These are phyloP conservation scores for Colletotrichum coccodes DNA, from an alignment of 2,329 filamentous ascomycete genomes.

Conservation along the genomic window DNA sequence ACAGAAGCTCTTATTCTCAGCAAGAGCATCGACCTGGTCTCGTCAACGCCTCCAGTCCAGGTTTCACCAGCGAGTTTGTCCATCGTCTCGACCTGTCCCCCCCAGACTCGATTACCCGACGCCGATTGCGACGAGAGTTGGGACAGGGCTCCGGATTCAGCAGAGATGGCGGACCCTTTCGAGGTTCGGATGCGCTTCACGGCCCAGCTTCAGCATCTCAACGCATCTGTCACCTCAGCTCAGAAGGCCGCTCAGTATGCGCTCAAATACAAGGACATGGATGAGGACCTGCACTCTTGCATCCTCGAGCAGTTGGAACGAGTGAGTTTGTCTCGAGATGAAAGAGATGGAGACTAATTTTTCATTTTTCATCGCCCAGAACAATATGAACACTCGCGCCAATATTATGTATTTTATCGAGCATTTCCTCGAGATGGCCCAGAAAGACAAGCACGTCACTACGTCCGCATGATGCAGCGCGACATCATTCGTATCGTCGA, in stretches of 20 bases:
- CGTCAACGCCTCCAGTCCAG: neutral
- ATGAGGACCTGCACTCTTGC: slow-evolving; percentile 96
- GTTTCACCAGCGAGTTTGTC: neutral
- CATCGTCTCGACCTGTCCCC: neutral
- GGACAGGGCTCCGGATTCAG: neutral
- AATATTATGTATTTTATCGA: slow-evolving; percentile 99
- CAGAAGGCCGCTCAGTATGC: slow-evolving; percentile 96
- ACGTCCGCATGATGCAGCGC: slow-evolving; percentile 92
- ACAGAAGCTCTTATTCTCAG: neutral
- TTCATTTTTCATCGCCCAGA: slow-evolving; percentile 56
- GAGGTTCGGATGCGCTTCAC: slow-evolving; percentile 99
- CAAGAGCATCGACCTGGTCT: neutral
- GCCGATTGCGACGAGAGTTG: neutral
- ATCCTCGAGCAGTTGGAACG: slow-evolving; percentile 95
- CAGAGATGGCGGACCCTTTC: slow-evolving; percentile 81
- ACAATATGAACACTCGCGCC: slow-evolving; percentile 94
- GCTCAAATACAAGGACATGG: slow-evolving; percentile 91
- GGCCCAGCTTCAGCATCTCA: slow-evolving; percentile 86
- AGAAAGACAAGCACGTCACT: slow-evolving; percentile 80
- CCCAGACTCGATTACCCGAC: neutral
- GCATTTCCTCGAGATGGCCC: slow-evolving; percentile 87
- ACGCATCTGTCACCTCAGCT: slow-evolving; percentile 87
- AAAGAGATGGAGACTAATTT: slow-evolving; percentile 19
- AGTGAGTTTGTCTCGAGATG: slow-evolving; percentile 54
- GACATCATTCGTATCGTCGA: slow-evolving; percentile 94